A percentile compares a stretch with the other conserved stretches of the same genome.
These are phyloP conservation scores for Paramecium caudatum DNA, from an alignment of 73 alveolate species.

Conservation along the genomic window DNA sequence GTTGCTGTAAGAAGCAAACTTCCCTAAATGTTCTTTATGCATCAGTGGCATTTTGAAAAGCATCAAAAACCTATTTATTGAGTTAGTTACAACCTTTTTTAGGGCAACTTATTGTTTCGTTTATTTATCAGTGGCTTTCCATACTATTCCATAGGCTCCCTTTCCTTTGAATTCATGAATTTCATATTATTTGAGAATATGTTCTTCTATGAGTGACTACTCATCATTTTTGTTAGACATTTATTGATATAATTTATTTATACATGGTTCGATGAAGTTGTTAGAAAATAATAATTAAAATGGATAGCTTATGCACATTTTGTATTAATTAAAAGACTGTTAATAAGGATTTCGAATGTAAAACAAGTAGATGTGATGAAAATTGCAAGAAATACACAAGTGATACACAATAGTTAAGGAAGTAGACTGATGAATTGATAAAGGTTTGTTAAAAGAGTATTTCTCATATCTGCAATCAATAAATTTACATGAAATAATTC, in stretches of 20 bases:
- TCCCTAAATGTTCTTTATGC: conserved; percentile 92
- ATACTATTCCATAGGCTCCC: conserved; percentile 84
- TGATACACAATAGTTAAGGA: not conserved
- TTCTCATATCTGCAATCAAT: not conserved
- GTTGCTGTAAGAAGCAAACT: conserved; percentile 80
- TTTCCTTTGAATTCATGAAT: conserved; percentile 72
- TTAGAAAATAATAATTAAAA: too few relatives aligned
- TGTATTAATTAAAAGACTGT: conserved; percentile 15
- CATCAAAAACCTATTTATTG: conserved; percentile 74
- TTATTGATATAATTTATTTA: conserved; percentile 15
- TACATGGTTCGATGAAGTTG: too few relatives aligned
- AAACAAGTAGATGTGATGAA: conserved; percentile 20
- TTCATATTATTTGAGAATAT: conserved; percentile 61
- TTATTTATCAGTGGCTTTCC: conserved; percentile 82
- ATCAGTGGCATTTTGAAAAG: conserved; percentile 82
- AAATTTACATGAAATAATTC: conserved; percentile 14
- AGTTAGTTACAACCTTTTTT: conserved; percentile 63
- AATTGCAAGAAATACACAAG: not conserved
- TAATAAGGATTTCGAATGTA: conserved; percentile 15
- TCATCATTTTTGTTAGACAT: conserved; percentile 37
- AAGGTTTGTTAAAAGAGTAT: conserved; percentile 1
- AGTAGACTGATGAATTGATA: not conserved
- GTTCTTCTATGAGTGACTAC: conserved; percentile 42
- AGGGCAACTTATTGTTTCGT: conserved; percentile 80
- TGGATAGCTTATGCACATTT: conserved; percentile 52